Evolutionary conservation across 768 basidiomycete species (phyloP).

Genomic region (Trametes punicea): DNA sequence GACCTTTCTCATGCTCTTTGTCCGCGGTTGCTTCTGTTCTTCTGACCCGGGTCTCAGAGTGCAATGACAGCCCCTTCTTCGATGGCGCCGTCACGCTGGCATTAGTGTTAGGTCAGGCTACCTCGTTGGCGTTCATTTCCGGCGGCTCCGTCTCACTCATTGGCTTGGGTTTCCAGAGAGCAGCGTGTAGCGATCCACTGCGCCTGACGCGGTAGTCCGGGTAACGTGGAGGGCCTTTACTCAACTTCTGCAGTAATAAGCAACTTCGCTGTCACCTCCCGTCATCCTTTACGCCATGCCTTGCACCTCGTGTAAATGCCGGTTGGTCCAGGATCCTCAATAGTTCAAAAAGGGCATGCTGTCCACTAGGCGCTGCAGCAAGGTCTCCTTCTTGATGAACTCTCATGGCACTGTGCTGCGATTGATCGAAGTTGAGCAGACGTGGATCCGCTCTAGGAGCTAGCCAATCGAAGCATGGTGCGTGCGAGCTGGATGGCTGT

Average conservation of each 20-base stretch:
- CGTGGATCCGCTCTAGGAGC: slow-evolving; percentile 17
- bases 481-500: slow-evolving; percentile 7
- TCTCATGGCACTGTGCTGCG: background rate
- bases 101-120: background rate
- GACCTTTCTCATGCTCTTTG: slow-evolving; percentile 2
- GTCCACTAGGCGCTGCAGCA: background rate
- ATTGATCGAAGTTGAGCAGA: slow-evolving; percentile 14
- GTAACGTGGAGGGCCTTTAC: background rate
- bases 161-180: background rate
- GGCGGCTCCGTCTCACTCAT: background rate
- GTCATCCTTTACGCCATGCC: slow-evolving; percentile 15
- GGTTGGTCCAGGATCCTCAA: slow-evolving; percentile 1
- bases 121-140: background rate
- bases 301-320: slow-evolving; percentile 13
- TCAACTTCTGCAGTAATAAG: slow-evolving; percentile 3
- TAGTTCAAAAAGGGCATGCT: background rate
- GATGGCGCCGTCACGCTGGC: slow-evolving; percentile 4
- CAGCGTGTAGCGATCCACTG: slow-evolving; percentile 5
- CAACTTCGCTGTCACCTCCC: slow-evolving; percentile 2
- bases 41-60: slow-evolving; percentile 10
- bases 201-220: background rate
- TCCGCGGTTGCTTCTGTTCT: slow-evolving; percentile 7
- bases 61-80: background rate
- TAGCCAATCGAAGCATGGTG: slow-evolving; percentile 13
- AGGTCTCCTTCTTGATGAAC: slow-evolving; percentile 6